Evolutionary conservation across 208 protist species (phyloP), one percentile per base, ranked within the genome.

Genomic region (Angomonas deanei): DNA sequence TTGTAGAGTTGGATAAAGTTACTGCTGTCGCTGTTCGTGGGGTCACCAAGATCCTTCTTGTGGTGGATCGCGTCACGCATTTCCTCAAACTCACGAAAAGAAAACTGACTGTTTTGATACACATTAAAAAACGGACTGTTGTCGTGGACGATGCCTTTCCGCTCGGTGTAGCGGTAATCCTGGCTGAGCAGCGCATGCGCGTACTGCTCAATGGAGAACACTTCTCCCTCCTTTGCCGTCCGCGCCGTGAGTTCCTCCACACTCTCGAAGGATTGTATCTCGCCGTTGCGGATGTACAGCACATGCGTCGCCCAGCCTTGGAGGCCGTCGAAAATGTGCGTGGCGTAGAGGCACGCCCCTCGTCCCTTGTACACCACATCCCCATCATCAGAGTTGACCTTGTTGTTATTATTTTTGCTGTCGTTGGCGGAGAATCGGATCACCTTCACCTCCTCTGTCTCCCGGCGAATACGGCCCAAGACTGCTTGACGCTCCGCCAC

Each of bases 271-370:
- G 69, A 66, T 23, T 74, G 63, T 24, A 88, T 30, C 1, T 31
- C 33, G 15, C 84, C 84, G 11, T 69, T 68, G 30, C 71, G 66
- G 70, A 94, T 72, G 11, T 82, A 55, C 4, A 83, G 42, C 34
- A 94, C 50, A 58, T 92, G 88, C 23, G 88, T 94, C 5, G 88
- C 80, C 86, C 88, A 94, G 49, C 83, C 82, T 5, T 70, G 38
- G 15, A 88, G 42, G n/a, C 70, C 63, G 63, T 94, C 88, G 28
- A 92, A 61, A 33, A 94, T 92, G 70, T 94, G 88, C 8, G 88
- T 94, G 15, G 88, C 88, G 71, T 94, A 94, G 23, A 94, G 27
- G 48, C 78, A 86, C 63, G 77, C 84, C 47, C 77, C 72, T 1
- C 56, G n/a, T 6, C 34, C 36, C 15, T 42, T 15, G 15, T 42